Evolutionary conservation across 306 rosid species (phyloP).

Genomic region (Vicia villosa): DNA sequence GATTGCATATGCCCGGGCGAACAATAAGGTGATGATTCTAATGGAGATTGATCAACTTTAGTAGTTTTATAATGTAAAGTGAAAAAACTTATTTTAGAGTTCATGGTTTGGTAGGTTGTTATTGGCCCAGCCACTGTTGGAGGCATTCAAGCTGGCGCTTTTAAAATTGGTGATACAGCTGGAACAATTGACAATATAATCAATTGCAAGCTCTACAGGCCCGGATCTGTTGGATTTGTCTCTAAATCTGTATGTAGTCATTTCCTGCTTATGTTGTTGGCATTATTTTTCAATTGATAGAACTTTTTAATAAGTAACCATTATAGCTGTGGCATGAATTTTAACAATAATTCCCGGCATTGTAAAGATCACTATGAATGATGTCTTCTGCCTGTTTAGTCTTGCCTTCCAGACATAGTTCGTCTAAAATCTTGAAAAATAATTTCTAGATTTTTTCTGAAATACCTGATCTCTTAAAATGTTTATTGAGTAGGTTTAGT

Average conservation of each 20-base stretch:
- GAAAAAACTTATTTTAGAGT: slow-evolving; percentile 35
- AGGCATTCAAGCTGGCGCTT: slow-evolving; percentile 99
- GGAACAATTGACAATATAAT: slow-evolving; percentile 96
- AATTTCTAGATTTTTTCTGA: neutral
- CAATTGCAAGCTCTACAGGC: slow-evolving; percentile 96
- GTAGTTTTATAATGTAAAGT: slow-evolving; percentile 16
- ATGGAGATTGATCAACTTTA: slow-evolving; percentile 28
- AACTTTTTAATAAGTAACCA: slow-evolving; percentile 13
- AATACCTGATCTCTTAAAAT: slow-evolving; percentile 1
- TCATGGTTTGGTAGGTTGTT: slow-evolving; percentile 67
- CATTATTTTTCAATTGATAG: slow-evolving; percentile 28
- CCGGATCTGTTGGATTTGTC: slow-evolving; percentile 99
- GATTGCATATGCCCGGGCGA: slow-evolving; percentile 91
- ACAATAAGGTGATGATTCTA: slow-evolving; percentile 74
- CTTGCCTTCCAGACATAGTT: slow-evolving; percentile 27
- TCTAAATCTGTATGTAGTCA: slow-evolving; percentile 89
- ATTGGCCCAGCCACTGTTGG: slow-evolving; percentile 99
- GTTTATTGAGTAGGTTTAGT: slow-evolving; percentile 17
- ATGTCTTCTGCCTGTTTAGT: slow-evolving; percentile 11
- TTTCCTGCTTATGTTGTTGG: slow-evolving; percentile 20
- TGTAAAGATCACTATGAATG: slow-evolving; percentile 10
- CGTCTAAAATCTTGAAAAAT: slow-evolving; percentile 4
- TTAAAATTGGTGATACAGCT: slow-evolving; percentile 99
- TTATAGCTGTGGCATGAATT: slow-evolving; percentile 15
- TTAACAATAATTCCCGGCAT: slow-evolving; percentile 10